A percentile compares a stretch with the other conserved stretches of the same genome.
These are phyloP conservation scores for Leccinum pachyderme DNA, from an alignment of 1,284 basidiomycete genomes.

Conservation along the genomic window DNA sequence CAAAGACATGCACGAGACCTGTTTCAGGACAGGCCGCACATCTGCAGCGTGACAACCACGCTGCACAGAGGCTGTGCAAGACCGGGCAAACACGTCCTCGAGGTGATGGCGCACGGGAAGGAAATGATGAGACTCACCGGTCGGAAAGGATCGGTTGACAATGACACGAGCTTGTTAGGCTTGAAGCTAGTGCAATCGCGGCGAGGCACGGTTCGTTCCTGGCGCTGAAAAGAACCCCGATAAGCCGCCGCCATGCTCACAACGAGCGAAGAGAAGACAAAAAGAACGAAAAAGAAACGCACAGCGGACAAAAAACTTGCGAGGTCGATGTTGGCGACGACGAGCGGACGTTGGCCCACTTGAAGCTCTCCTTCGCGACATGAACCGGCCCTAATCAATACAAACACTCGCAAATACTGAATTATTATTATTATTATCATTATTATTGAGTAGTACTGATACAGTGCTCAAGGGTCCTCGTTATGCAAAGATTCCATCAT, in stretches of 20 bases:
- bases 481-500: constrained; percentile 35
- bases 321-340: constrained; percentile 30
- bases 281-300: constrained; percentile 12
- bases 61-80: constrained; percentile 24
- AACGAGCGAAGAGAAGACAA: neutral
- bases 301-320: constrained; percentile 17
- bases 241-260: constrained; percentile 18
- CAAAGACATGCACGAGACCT: constrained; percentile 21
- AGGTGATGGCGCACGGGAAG: constrained; percentile 7
- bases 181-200: constrained; percentile 31
- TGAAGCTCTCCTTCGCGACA: constrained; percentile 24
- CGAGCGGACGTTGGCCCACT: constrained; percentile 26
- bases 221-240: constrained; percentile 16
- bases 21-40: constrained; percentile 18
- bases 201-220: constrained; percentile 27
- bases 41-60: constrained; percentile 33
- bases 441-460: constrained; percentile 29
- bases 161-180: constrained; percentile 21
- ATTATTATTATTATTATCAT: constrained; percentile 20
- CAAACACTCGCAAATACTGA: constrained; percentile 33
- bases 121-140: constrained; percentile 20
- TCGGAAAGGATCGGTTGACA: constrained; percentile 12
- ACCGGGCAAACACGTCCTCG: constrained; percentile 9
- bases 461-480: constrained; percentile 30
- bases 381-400: constrained; percentile 35